phyloP scores from a whole-genome alignment of 345 rosid genomes.

The Odontarrhena argentea region DNA sequence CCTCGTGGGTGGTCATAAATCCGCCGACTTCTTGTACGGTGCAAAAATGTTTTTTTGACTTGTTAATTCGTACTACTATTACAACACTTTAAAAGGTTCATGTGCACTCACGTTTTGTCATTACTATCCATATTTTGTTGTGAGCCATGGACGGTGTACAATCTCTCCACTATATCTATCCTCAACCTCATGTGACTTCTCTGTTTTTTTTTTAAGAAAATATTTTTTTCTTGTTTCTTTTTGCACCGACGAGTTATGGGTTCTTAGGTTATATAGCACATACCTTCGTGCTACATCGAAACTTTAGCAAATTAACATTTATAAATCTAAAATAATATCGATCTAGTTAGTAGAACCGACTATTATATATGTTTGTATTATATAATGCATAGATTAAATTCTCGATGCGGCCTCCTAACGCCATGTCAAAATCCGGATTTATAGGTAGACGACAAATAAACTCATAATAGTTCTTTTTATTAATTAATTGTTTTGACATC shows the following conservation, averaged over 20 bases:
- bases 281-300: neutral
- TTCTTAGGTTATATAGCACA: neutral
- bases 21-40: slow-evolving; percentile 29
- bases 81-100: slow-evolving; percentile 33
- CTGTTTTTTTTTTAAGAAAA: neutral
- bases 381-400: no score
- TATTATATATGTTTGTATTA: no score
- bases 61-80: neutral
- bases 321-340: no score
- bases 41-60: slow-evolving; percentile 21
- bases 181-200: slow-evolving; percentile 25
- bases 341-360: no score
- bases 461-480: no score
- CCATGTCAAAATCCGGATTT: no score
- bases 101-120: slow-evolving; percentile 43
- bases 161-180: slow-evolving; percentile 23
- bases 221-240: neutral
- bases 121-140: slow-evolving; percentile 20
- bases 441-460: no score
- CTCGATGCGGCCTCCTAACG: no score
- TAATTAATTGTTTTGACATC: no score
- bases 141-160: slow-evolving; percentile 32
- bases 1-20: slow-evolving; percentile 42
- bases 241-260: slow-evolving; percentile 28
- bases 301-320: neutral